Base-by-base conservation (phyloP, 768 basidiomycete species). In the Trametes coccinea region DNA sequence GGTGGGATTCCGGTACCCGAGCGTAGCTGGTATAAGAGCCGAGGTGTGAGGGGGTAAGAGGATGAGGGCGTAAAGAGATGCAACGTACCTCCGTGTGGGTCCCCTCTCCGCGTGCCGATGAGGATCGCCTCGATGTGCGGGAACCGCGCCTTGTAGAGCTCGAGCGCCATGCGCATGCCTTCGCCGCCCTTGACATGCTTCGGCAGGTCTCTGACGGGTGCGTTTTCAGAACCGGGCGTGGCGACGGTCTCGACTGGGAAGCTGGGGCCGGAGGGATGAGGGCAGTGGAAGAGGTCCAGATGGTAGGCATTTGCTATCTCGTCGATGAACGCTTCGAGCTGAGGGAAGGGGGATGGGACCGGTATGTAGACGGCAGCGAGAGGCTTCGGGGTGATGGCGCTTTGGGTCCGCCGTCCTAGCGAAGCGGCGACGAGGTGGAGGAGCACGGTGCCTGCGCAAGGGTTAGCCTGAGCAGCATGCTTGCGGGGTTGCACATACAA, bases 31-130 rank as follows among this genome's bases (percentile, higher is more conserved):
- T 16, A 43, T 37, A 33, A 33, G 27, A 14, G 22, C 9, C 2
- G 16, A 9, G 48, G 29, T 11, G 47, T 14, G 22, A 27, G 43
- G 45, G 31, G 40, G 22, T 45, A 16, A 22, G 45, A 33, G 13
- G 33, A 22, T 31, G 16, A 13, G 31, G 31, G 56, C 33, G 27
- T 39, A 22, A 8, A 16, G 16, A 31, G 2, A 59, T n/a, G 22
- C n/a, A 2, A 77, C 87, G 71, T 67, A 95, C 96, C 90, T 72
- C 96, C 95, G 74, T 98, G 93, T 7, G 97, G 97, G 76, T 99
- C 97, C 8, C 84, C 81, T 64, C 92, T 77, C 60, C 97, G 79
- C 4, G 93, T 98, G 4, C 97, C 97, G 46, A 99, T 85, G 16
- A 99, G 73, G 22, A 98, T 90, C 3, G 91, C 94, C 47, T 82